Conservation (phyloP, 2,329 filamentous ascomycete species). For the Microdochium paspali region DNA sequence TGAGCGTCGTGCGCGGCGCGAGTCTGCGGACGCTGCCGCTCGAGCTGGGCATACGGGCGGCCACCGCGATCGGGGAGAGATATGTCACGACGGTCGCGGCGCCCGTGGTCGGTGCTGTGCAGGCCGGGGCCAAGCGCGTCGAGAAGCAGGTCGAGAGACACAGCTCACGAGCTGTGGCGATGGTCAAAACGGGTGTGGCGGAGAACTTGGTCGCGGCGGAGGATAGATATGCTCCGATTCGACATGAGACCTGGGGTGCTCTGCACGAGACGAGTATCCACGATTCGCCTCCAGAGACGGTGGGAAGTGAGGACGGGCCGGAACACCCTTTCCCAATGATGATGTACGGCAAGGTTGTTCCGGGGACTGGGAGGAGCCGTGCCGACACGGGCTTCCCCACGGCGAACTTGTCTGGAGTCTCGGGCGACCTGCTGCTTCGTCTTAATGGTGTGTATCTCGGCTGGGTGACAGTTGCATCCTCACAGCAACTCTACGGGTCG, state of each 20-base stretch:
- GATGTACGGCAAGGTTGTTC: conserved; percentile 37
- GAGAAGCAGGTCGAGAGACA: conserved; percentile 6
- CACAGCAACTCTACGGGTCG: conserved; percentile 19
- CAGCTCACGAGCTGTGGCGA: conserved; percentile 14
- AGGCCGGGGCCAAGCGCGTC: conserved; percentile 23
- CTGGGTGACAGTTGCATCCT: conserved; percentile 42
- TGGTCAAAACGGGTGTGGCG: conserved; percentile 29
- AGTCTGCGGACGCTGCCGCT: conserved; percentile 56
- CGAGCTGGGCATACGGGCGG: conserved; percentile 52
- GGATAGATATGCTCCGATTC: conserved; percentile 22
- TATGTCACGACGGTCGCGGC: conserved; percentile 32
- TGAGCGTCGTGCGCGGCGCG: conserved; percentile 53
- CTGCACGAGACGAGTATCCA: conserved; percentile 21
- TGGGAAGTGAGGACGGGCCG: conserved; percentile 42
- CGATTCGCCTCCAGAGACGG: conserved; percentile 22
- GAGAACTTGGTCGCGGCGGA: conserved; percentile 22
- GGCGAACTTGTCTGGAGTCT: conserved; percentile 41
- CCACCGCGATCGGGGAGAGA: conserved; percentile 36
- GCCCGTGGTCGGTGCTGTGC: conserved; percentile 31
- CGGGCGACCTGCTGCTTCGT: conserved; percentile 40
- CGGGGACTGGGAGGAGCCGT: conserved; percentile 29
- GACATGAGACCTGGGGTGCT: conserved; percentile 24
- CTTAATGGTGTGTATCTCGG: conserved; percentile 56
- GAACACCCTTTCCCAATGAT: conserved; percentile 41
- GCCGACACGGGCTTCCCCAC: conserved; percentile 38